A percentile compares a stretch with the other conserved stretches of the same genome.
Evolutionary conservation across 306 rosid genomes (phyloP).

Genomic region (Leucaena leucocephala): DNA sequence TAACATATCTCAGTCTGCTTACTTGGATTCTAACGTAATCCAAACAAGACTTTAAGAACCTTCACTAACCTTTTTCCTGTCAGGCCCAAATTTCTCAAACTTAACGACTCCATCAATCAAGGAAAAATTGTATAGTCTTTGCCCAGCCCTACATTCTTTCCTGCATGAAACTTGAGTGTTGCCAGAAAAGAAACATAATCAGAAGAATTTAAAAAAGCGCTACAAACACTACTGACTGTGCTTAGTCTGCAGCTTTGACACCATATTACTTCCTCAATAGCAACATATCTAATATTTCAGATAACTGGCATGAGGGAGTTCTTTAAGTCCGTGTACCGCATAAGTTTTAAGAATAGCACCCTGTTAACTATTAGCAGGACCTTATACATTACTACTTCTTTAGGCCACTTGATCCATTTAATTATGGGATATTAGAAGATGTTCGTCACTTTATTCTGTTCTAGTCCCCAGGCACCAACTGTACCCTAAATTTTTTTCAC

Average conservation of each 20-base stretch:
- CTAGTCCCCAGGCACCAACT: neutral
- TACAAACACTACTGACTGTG: neutral
- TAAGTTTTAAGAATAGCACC: slow-evolving; percentile 16
- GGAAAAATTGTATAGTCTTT: slow-evolving; percentile 92
- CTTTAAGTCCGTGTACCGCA: neutral
- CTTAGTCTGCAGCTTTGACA: too few species aligned
- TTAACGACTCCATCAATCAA: slow-evolving; percentile 90
- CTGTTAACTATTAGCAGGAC: neutral
- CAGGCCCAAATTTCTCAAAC: slow-evolving; percentile 92
- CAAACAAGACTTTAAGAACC: neutral
- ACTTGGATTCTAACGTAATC: neutral
- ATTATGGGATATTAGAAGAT: neutral
- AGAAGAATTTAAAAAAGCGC: slow-evolving; percentile 7
- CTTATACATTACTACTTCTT: neutral
- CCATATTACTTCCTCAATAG: too few species aligned
- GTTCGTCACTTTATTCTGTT: neutral
- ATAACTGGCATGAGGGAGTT: neutral
- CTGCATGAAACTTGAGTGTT: slow-evolving; percentile 77
- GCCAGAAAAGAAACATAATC: slow-evolving; percentile 19
- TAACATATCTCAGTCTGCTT: slow-evolving; percentile 8
- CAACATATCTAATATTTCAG: neutral
- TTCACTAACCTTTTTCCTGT: slow-evolving; percentile 78
- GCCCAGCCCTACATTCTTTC: slow-evolving; percentile 93
- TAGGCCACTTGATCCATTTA: neutral
- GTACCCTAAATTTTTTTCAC: neutral